Conservation (phyloP, 1,284 basidiomycete species). For the Microbotryum violaceum region DNA sequence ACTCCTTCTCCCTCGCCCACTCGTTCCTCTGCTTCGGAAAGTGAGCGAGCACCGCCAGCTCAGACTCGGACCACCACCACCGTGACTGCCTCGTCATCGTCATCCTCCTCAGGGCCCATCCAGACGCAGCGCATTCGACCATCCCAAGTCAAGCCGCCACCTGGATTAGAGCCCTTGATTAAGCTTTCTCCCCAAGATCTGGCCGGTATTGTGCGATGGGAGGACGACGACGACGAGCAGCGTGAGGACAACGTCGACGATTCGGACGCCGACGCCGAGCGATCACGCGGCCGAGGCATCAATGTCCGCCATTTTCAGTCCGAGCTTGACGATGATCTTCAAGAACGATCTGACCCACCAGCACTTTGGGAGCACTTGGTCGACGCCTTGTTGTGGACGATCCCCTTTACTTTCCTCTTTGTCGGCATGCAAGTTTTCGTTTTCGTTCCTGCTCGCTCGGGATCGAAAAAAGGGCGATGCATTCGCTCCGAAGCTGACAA, state of each 20-base stretch:
- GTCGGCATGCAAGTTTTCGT: not conserved
- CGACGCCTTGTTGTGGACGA: constrained; percentile 2
- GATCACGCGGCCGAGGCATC: no score
- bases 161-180: not conserved
- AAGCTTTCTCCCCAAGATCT: not conserved
- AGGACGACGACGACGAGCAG: not conserved
- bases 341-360: not conserved
- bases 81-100: not conserved
- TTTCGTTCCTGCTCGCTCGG: not conserved
- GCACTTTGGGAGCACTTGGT: constrained; percentile 1
- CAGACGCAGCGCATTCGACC: no score
- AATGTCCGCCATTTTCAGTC: no score
- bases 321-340: not conserved
- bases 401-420: constrained; percentile 2
- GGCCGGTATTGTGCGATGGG: not conserved
- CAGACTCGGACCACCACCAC: not conserved
- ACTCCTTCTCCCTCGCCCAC: no score
- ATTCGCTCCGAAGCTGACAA: not conserved
- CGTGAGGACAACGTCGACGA: no score
- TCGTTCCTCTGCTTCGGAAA: no score
- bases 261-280: no score
- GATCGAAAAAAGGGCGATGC: not conserved
- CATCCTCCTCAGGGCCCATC: not conserved
- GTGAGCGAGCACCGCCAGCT: no score
- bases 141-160: not conserved